Evolutionary conservation across 192 early-diverging fungal genomes (phyloP).

Genomic region (Gigaspora rosea): DNA sequence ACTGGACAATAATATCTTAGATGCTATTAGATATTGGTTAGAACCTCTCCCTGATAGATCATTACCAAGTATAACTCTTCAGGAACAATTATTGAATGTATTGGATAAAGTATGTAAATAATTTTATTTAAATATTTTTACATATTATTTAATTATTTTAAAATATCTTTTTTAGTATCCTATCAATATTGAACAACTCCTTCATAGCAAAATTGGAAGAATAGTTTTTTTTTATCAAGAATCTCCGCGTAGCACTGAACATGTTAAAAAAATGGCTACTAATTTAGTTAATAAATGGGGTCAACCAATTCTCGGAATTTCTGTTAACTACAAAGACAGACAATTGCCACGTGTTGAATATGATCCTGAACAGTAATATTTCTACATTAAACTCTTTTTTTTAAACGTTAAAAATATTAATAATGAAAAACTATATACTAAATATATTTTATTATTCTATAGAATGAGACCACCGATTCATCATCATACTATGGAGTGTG

Average conservation of each 20-base stretch:
- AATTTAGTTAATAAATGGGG: slow-evolving; percentile 81
- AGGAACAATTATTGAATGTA: slow-evolving; percentile 68
- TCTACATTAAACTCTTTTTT: no score
- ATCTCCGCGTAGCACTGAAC: slow-evolving; percentile 64
- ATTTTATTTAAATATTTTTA: not conserved
- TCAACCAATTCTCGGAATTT: slow-evolving; percentile 72
- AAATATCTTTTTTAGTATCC: slow-evolving; percentile 46
- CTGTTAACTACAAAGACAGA: slow-evolving; percentile 62
- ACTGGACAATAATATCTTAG: slow-evolving; percentile 80
- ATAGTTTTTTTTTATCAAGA: slow-evolving; percentile 84
- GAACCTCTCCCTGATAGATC: slow-evolving; percentile 87
- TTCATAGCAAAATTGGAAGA: slow-evolving; percentile 75
- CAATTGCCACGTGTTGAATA: not conserved
- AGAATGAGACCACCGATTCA: no score
- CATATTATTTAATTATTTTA: not conserved
- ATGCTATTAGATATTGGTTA: slow-evolving; percentile 82
- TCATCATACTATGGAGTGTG: no score
- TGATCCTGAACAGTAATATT: not conserved
- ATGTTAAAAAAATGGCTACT: slow-evolving; percentile 62
- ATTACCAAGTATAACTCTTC: slow-evolving; percentile 82
- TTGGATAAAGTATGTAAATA: slow-evolving; percentile 57
- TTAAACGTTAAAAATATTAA: no score
- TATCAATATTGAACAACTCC: slow-evolving; percentile 69
- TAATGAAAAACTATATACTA: no score
- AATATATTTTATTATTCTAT: no score